Evolutionary conservation across 441 rosid genomes (phyloP).

Genomic region (Melastoma candidum): DNA sequence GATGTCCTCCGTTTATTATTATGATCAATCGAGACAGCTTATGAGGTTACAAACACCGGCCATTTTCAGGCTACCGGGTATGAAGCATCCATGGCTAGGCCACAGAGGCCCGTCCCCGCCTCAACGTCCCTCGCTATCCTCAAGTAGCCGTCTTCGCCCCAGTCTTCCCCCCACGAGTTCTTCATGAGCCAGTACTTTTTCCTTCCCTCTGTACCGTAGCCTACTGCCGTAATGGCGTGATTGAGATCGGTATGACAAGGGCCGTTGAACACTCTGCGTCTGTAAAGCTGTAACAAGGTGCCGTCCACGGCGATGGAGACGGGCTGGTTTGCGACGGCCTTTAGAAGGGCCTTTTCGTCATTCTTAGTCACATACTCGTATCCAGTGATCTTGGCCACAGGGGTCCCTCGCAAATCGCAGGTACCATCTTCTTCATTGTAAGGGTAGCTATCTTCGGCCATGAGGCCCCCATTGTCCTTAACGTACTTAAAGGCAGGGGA

Average conservation of each 20-base stretch:
- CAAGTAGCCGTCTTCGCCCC: slow-evolving; percentile 16
- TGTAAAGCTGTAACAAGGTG: slow-evolving; percentile 12
- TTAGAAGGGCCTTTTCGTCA: slow-evolving; percentile 14
- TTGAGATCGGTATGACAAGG: slow-evolving; percentile 9
- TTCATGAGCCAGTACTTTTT: slow-evolving; percentile 16
- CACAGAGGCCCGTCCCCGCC: slow-evolving; percentile 11
- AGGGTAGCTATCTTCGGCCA: slow-evolving; percentile 10
- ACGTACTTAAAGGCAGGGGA: slow-evolving; percentile 13
- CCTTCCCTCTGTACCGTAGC: slow-evolving; percentile 6
- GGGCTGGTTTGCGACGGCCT: slow-evolving; percentile 17
- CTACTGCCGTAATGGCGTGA: slow-evolving; percentile 9
- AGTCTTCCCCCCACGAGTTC: slow-evolving; percentile 16
- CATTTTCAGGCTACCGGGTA: slow-evolving; percentile 7
- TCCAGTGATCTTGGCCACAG: slow-evolving; percentile 1
- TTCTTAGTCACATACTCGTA: slow-evolving; percentile 14
- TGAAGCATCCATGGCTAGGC: slow-evolving; percentile 15
- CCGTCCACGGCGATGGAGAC: slow-evolving; percentile 15
- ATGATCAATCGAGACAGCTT: too few relatives aligned
- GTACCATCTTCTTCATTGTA: slow-evolving; percentile 4
- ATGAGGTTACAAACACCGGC: background rate
- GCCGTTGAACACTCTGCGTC: slow-evolving; percentile 7
- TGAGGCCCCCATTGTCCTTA: slow-evolving; percentile 6
- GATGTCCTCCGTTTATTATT: too few relatives aligned
- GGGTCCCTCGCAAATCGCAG: slow-evolving; percentile 2
- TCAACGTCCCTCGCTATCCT: slow-evolving; percentile 12